Conservation (phyloP, 1,284 basidiomycete species). For the Neotropicomus parvogracilis region DNA sequence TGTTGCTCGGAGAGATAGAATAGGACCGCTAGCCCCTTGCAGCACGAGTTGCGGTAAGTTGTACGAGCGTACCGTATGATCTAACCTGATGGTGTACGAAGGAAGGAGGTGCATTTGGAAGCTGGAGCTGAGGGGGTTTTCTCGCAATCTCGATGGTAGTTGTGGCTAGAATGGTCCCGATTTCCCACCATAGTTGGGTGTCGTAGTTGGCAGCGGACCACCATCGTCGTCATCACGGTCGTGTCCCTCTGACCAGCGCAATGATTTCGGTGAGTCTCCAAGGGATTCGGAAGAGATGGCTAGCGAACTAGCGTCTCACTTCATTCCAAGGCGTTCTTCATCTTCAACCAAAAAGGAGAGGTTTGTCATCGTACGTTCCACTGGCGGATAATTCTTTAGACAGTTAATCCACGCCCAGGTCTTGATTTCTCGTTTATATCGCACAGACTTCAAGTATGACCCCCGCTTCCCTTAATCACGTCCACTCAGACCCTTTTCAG, state of each 20-base stretch:
- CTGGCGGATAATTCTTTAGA: background rate
- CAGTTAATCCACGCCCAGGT: slow-evolving; percentile 50
- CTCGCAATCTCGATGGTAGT: no score
- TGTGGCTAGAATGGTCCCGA: no score
- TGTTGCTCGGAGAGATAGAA: no score
- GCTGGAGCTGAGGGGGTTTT: no score
- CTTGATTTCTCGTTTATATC: slow-evolving; percentile 88
- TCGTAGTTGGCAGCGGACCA: background rate
- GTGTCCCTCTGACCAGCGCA: slow-evolving; percentile 5
- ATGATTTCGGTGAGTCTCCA: slow-evolving; percentile 41
- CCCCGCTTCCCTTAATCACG: background rate
- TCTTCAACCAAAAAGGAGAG: slow-evolving; percentile 98
- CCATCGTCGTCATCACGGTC: slow-evolving; percentile 7
- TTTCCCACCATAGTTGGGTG: background rate
- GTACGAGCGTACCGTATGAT: no score
- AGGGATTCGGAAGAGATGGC: background rate
- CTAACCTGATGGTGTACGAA: no score
- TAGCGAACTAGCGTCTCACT: slow-evolving; percentile 12
- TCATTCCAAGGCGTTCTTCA: slow-evolving; percentile 81
- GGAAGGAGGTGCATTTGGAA: no score
- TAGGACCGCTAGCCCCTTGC: no score
- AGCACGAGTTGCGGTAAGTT: no score
- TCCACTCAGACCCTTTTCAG: slow-evolving; percentile 39
- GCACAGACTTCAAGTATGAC: slow-evolving; percentile 86
- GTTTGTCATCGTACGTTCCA: slow-evolving; percentile 39